These are phyloP conservation scores for Goffeauzyma gilvescens DNA, from an alignment of 768 basidiomycete genomes.

Conservation along the genomic window DNA sequence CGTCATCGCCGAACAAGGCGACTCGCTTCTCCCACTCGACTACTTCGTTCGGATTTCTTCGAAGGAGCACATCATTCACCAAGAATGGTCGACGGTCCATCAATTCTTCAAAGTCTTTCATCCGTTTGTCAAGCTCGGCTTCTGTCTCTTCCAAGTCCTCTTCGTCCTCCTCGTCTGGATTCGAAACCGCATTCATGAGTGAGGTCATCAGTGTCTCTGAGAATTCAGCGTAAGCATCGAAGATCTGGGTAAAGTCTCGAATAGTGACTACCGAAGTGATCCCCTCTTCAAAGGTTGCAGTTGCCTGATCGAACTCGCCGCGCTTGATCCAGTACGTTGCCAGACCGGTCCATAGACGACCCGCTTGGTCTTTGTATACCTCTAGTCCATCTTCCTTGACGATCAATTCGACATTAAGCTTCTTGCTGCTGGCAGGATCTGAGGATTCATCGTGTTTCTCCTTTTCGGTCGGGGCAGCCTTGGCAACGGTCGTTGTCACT, in stretches of 20 bases:
- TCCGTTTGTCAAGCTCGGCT: constrained; percentile 61
- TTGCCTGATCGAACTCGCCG: constrained; percentile 77
- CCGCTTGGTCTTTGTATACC: constrained; percentile 90
- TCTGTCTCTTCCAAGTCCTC: constrained; percentile 49
- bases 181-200: constrained; percentile 66
- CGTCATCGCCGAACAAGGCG: constrained; percentile 77
- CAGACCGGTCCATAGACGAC: constrained; percentile 82
- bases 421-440: constrained; percentile 50
- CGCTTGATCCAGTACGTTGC: constrained; percentile 98
- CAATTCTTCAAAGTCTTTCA: constrained; percentile 81
- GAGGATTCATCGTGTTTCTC: constrained; percentile 57
- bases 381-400: constrained; percentile 67
- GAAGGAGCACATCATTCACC: constrained; percentile 78
- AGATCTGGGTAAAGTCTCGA: constrained; percentile 92
- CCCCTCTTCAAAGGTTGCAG: constrained; percentile 70
- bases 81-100: constrained; percentile 92
- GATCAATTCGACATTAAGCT: constrained; percentile 70
- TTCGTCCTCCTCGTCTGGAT: constrained; percentile 61
- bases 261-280: constrained; percentile 70
- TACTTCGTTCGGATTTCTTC: constrained; percentile 91
- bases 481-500: constrained; percentile 28
- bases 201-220: constrained; percentile 73
- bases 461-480: constrained; percentile 4
- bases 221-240: constrained; percentile 90
- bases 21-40: constrained; percentile 99